Evolutionary conservation across 2,329 filamentous ascomycete genomes (phyloP), one percentile per base, ranked within the genome.

Genomic region (Neocatenulostroma microsporum): DNA sequence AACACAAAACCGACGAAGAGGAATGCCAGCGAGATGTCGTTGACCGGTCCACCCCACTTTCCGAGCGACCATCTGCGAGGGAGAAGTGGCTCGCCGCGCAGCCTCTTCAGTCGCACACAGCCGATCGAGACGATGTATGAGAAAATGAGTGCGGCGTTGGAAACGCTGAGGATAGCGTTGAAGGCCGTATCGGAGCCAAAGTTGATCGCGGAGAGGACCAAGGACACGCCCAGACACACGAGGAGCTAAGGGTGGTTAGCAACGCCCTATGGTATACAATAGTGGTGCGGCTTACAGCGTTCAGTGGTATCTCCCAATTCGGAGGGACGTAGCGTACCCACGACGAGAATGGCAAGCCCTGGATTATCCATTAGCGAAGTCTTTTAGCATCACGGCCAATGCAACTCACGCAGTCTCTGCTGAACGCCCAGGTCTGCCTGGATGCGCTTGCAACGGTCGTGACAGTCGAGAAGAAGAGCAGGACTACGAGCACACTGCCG

Each of bases 131-230:
- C 42, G 43, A 58, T 53, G 42, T 57, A 58, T 24, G 51, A 52
- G 49, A 58, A 53, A 18, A 55, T 39, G 13, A 58, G 48, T 2
- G 55, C 55, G 13, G 53, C 55, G 32, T 56, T 57, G 7, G 57
- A 56, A 2, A 70, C 57, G 5, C 61, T 62, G 23, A 62, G 49
- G 40, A 67, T 60, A 24, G 57, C 58, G 42, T 62, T 61, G 47
- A 66, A 60, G 4, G 63, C 60, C 6, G 57, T 48, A n/a, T 51
- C 48, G 8, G 57, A 62, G 38, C 63, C 62, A 39, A 66, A 58
- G 41, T 65, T 65, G 57, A 65, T 64, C 31, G 56, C 57, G n/a
- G 54, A 52, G 12, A 65, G 51, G 29, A 62, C 40, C 14, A 55
- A 47, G 3, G 52, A 56, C 12, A 62, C 51, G 13, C 39, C 44